phyloP scores from a whole-genome alignment of 164 flowering plant genomes.

The Echeveria elegans region DNA sequence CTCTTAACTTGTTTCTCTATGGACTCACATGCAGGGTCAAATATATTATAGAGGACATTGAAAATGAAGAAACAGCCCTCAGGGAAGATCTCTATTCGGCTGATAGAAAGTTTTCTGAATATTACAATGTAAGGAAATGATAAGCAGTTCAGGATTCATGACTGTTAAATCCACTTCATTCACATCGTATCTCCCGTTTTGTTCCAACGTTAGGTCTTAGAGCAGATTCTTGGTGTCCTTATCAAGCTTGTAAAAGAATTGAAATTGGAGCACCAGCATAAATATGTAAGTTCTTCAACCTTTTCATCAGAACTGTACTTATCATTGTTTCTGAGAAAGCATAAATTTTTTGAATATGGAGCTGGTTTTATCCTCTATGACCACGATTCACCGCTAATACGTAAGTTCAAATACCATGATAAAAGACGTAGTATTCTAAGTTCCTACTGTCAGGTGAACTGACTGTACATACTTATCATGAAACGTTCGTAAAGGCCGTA shows the following conservation, averaged over 20 bases:
- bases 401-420: neutral
- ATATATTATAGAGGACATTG: constrained; percentile 80
- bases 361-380: neutral
- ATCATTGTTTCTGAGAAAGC: neutral
- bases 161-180: neutral
- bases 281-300: constrained; percentile 52
- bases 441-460: neutral
- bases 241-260: constrained; percentile 95
- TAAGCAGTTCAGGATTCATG: neutral
- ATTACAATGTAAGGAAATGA: constrained; percentile 57
- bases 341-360: neutral
- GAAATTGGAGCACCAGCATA: constrained; percentile 90
- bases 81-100: constrained; percentile 84
- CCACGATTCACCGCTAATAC: neutral
- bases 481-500: neutral
- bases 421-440: neutral
- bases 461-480: neutral
- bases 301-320: constrained; percentile 4
- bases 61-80: constrained; percentile 79
- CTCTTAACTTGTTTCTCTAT: constrained; percentile 1
- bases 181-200: neutral
- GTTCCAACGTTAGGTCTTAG: constrained; percentile 58
- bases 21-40: constrained; percentile 49
- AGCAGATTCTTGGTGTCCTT: constrained; percentile 90
- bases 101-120: constrained; percentile 90